These are phyloP conservation scores for Albugo laibachii DNA, from an alignment of 352 stramenopile species.

Conservation along the genomic window DNA sequence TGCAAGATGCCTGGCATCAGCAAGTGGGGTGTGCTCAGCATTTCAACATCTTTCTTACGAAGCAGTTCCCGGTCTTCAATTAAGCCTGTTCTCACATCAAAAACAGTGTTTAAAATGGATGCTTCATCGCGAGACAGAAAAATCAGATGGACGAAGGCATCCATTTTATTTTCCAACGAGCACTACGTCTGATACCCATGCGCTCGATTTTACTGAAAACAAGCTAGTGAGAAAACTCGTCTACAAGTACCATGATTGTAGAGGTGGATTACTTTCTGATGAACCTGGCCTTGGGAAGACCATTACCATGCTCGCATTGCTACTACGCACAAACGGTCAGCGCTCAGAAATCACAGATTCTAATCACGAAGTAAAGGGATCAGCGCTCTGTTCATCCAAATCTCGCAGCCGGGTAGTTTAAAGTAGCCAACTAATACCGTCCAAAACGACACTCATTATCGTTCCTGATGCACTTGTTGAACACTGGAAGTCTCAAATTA, in stretches of 20 bases:
- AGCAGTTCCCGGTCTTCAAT: constrained; percentile 49
- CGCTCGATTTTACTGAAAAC: constrained; percentile 20
- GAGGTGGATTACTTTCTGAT: constrained; percentile 64
- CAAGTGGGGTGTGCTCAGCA: constrained; percentile 41
- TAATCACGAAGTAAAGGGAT: neutral
- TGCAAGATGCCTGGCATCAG: constrained; percentile 27
- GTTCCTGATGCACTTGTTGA: constrained; percentile 52
- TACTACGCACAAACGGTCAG: constrained; percentile 58
- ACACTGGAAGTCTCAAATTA: constrained; percentile 63
- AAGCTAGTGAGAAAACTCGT: constrained; percentile 11
- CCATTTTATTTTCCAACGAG: constrained; percentile 30
- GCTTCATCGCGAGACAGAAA: constrained; percentile 26
- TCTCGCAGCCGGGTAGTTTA: constrained; percentile 24
- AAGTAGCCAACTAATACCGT: constrained; percentile 20
- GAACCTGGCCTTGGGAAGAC: constrained; percentile 73
- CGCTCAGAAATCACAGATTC: constrained; percentile 1
- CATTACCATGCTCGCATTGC: constrained; percentile 66
- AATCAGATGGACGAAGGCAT: constrained; percentile 6
- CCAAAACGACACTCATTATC: constrained; percentile 36
- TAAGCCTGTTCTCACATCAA: constrained; percentile 59
- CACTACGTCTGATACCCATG: constrained; percentile 13
- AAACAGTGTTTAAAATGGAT: constrained; percentile 60
- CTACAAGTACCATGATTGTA: constrained; percentile 15
- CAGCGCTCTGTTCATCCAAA: constrained; percentile 17
- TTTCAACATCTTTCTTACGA: constrained; percentile 73